Evolutionary conservation across 2,329 filamentous ascomycete genomes (phyloP).

Genomic region (Arthrobotrys megalospora): DNA sequence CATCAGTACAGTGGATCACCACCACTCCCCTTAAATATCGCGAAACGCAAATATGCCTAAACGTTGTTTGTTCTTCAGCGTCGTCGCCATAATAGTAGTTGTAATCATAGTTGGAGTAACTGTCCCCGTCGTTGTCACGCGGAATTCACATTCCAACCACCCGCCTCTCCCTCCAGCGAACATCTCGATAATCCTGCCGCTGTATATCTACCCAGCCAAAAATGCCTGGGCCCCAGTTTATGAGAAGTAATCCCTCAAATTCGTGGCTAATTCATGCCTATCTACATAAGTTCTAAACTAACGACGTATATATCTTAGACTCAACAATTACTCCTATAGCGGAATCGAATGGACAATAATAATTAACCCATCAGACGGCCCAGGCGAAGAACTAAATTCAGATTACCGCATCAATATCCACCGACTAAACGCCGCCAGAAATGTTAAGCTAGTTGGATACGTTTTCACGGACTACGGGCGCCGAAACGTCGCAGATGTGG

Average conservation of each 20-base stretch:
- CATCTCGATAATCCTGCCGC: slow-evolving; percentile 33
- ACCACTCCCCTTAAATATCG: neutral
- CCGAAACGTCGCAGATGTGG: slow-evolving; percentile 28
- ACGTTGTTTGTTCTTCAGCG: slow-evolving; percentile 15
- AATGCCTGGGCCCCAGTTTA: slow-evolving; percentile 29
- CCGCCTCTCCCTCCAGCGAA: slow-evolving; percentile 27
- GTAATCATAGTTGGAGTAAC: slow-evolving; percentile 36
- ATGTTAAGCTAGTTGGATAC: slow-evolving; percentile 33
- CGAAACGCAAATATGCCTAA: slow-evolving; percentile 12
- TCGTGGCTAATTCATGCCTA: too few relatives aligned
- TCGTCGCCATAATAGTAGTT: slow-evolving; percentile 24
- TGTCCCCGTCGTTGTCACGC: slow-evolving; percentile 22
- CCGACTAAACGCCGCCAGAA: slow-evolving; percentile 19
- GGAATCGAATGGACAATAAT: slow-evolving; percentile 42
- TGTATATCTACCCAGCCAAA: slow-evolving; percentile 30
- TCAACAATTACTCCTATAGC: slow-evolving; percentile 37
- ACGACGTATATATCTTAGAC: neutral
- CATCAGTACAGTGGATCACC: too few relatives aligned
- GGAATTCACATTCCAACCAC: slow-evolving; percentile 20
- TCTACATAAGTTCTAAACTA: too few relatives aligned
- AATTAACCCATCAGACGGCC: slow-evolving; percentile 39
- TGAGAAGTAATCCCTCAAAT: slow-evolving; percentile 20
- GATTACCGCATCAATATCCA: slow-evolving; percentile 27
- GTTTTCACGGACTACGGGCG: slow-evolving; percentile 40
- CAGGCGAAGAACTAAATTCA: slow-evolving; percentile 8